Percentiles rank a stretch among this genome's conserved stretches.
phyloP scores from a whole-genome alignment of 2,329 filamentous ascomycete genomes.

The Lanzia echinophila region DNA sequence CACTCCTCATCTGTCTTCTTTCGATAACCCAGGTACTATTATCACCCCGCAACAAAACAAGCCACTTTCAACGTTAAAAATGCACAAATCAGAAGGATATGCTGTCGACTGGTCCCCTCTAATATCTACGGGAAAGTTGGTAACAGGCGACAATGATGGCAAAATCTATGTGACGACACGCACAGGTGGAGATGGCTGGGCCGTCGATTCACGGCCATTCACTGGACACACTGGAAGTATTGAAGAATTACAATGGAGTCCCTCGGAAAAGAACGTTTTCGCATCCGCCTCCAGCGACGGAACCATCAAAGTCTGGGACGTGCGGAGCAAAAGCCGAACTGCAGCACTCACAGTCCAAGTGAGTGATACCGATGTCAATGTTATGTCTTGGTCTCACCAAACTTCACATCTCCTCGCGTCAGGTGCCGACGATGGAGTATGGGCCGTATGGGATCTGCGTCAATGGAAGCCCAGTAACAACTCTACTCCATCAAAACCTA shows the following conservation, averaged over 20 bases:
- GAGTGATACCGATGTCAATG: slow-evolving; percentile 83
- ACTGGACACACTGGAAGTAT: slow-evolving; percentile 78
- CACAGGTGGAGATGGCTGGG: slow-evolving; percentile 81
- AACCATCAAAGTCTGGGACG: slow-evolving; percentile 92
- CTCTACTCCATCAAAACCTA: slow-evolving; percentile 47
- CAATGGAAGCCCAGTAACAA: slow-evolving; percentile 73
- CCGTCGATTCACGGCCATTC: slow-evolving; percentile 78
- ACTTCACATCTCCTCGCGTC: slow-evolving; percentile 86
- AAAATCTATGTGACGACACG: slow-evolving; percentile 83
- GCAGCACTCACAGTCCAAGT: slow-evolving; percentile 84
- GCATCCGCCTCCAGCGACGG: slow-evolving; percentile 91
- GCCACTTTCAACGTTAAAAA: slow-evolving; percentile 77
- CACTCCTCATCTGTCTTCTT: slow-evolving; percentile 78
- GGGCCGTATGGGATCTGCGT: slow-evolving; percentile 93
- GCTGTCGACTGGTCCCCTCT: slow-evolving; percentile 93
- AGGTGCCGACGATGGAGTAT: slow-evolving; percentile 86
- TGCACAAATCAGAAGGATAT: slow-evolving; percentile 92
- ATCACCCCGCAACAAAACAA: slow-evolving; percentile 81
- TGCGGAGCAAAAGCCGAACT: slow-evolving; percentile 80
- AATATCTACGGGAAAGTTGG: slow-evolving; percentile 71
- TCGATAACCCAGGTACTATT: slow-evolving; percentile 79
- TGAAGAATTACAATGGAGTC: slow-evolving; percentile 96
- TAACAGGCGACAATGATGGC: slow-evolving; percentile 88
- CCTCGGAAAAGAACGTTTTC: slow-evolving; percentile 87
- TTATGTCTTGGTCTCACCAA: slow-evolving; percentile 89